Evolutionary conservation across 1,284 basidiomycete genomes (phyloP), one percentile per base, ranked within the genome.

Genomic region (Papiliotrema laurentii): DNA sequence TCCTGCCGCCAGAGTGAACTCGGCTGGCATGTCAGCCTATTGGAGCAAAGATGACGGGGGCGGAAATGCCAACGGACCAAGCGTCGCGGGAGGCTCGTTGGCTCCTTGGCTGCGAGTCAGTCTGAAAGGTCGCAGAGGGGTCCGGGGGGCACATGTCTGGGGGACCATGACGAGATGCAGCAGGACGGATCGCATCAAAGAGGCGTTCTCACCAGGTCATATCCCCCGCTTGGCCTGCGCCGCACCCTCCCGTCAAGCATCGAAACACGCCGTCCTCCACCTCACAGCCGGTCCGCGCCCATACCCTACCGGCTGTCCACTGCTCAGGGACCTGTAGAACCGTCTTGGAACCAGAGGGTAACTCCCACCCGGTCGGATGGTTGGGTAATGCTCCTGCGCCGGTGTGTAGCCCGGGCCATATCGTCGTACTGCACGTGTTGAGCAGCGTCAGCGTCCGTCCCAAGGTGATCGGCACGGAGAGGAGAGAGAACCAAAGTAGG

Each of bases 281-380:
- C 1, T 39, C 45, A 45, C 61, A 64, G 25, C 60, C 61, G n/a
- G 60, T 61, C 28, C 63, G 51, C 18, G 58, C 63, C 60, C 61
- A 64, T 16, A 66, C 58, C 19, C 63, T 27, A 7, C 53, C 61
- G 5, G 56, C 50, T 10, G 48, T 49, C 60, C 61, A 66, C 37
- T 55, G 47, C 14, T 60, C 55, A 2, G 44, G 18, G 4, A 66
- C 63, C 16, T 53, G n/a, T 34, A 66, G 59, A 4, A 16, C 22
- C 2, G 45, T 55, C 14, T 33, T 16, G 3, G 30, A 21, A 2
- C 55, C 55, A 3, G 55, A n/a, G 4, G 30, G n/a, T 6, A 61
- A 36, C 34, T 59, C 56, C 61, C 61, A 63, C 10, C 58, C 60
- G 3, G 58, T 60, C 3, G 49, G 49, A n/a, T 65, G 63, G 22